Conservation (phyloP, 2,329 filamentous ascomycete species). For the Pseudopithomyces chartarum region DNA sequence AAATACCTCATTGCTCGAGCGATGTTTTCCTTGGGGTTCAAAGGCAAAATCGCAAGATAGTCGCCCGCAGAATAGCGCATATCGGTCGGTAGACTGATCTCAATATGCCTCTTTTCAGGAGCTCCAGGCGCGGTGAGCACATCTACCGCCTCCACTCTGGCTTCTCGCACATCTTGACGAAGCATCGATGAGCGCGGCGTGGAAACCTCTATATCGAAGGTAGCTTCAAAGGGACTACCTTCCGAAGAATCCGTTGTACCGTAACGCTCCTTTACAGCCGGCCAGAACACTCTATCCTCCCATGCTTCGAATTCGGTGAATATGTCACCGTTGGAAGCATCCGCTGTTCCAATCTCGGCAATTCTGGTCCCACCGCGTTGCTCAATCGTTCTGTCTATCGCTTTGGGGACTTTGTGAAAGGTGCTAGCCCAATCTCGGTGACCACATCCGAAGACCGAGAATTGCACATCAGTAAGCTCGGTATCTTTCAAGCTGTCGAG, state of each 20-base stretch:
- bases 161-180: constrained; percentile 45
- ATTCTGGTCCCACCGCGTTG: constrained; percentile 38
- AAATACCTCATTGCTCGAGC: constrained; percentile 68
- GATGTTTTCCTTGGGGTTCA: constrained; percentile 69
- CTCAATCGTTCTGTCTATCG: constrained; percentile 38
- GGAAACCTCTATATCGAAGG: constrained; percentile 38
- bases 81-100: constrained; percentile 50
- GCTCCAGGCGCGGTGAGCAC: constrained; percentile 34
- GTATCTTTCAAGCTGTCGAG: constrained; percentile 33
- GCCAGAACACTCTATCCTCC: constrained; percentile 46
- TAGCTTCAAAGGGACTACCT: constrained; percentile 30
- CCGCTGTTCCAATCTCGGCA: constrained; percentile 38
- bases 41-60: constrained; percentile 74
- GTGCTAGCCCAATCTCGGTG: constrained; percentile 50
- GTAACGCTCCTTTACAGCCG: constrained; percentile 39
- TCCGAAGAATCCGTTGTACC: constrained; percentile 28
- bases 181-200: constrained; percentile 41
- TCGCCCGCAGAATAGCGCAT: constrained; percentile 74
- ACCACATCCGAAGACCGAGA: constrained; percentile 50
- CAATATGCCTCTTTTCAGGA: constrained; percentile 46
- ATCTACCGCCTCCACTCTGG: constrained; percentile 38
- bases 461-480: constrained; percentile 41
- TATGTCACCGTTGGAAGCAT: constrained; percentile 46
- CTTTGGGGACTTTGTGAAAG: constrained; percentile 48
- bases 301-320: constrained; percentile 50